phyloP scores from a whole-genome alignment of 495 filamentous ascomycete species.

The Coniosporium apollinis region DNA sequence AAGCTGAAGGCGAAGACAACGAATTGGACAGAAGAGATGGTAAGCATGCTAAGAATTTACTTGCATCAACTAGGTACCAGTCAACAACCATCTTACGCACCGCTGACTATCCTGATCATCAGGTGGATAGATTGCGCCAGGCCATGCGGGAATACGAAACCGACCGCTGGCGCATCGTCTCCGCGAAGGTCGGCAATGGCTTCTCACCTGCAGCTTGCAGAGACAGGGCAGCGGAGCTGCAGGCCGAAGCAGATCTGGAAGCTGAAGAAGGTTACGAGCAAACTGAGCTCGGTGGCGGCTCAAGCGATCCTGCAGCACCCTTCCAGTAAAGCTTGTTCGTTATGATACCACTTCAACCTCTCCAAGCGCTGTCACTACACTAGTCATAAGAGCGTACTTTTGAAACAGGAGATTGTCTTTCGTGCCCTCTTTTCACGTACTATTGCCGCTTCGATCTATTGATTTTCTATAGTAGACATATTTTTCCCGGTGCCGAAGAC shows the following conservation, averaged over 20 bases:
- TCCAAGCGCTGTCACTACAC: no score
- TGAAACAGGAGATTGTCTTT: no score
- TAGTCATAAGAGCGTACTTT: no score
- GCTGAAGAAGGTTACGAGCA: constrained; percentile 11
- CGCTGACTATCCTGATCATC: constrained; percentile 4
- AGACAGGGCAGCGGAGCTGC: constrained; percentile 51
- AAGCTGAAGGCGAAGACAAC: constrained; percentile 84
- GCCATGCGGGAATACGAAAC: constrained; percentile 79
- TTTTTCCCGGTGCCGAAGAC: no score
- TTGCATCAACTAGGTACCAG: no score
- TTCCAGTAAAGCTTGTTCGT: constrained; percentile 11
- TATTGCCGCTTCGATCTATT: no score
- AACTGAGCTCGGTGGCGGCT: constrained; percentile 9
- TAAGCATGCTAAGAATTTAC: constrained; percentile 31
- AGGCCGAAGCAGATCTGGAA: no score
- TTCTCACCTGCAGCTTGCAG: constrained; percentile 73
- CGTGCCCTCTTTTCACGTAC: no score
- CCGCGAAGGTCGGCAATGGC: constrained; percentile 70
- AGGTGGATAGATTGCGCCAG: constrained; percentile 63
- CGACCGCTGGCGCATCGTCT: constrained; percentile 76
- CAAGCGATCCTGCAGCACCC: constrained; percentile 11
- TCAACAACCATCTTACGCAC: background rate
- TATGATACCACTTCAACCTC: no score
- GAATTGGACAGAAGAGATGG: constrained; percentile 84
- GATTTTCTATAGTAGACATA: no score